Base-by-base conservation (phyloP, 1,139 yeast species). In the Candida tunisiensis region DNA sequence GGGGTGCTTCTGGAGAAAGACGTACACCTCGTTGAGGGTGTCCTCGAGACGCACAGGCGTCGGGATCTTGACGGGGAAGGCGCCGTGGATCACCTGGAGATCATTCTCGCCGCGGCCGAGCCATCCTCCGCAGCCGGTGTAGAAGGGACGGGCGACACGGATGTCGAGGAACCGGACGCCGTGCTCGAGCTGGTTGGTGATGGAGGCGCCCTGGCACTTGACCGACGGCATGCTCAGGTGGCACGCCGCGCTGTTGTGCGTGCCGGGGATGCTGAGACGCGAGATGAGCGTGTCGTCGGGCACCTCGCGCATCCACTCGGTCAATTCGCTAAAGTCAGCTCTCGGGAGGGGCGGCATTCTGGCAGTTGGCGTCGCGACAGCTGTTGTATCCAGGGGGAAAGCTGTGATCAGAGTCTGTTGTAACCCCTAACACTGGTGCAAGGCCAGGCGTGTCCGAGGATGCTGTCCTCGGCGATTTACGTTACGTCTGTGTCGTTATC, bases 201-300 rank as follows among this genome's bases (percentile, higher is more conserved):
- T 58, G 2, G 67, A 50, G 7, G 58, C 67, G 13, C 72, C 79
- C 47, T 78, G 92, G 49, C 92, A 78, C 46, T 72, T 75, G 19
- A 77, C 88, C 0, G 82, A 70, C 13, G 88, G 88, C 28, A 75
- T 57, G 1, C 88, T 75, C n/a, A 66, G 55, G 47, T 74, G 73
- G 41, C 67, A 68, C 8, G 91, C 88, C 8, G 78, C 82, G 18
- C 80, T 62, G 44, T 77, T 77, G 55, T 78, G 92, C 11, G 91
- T 75, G 10, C 91, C 92, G 5, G 91, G 83, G 31, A 77, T 59
- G 0, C 85, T 60, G 32, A 78, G 57, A 36, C 62, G 54, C 6
- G 74, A 58, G 27, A 77, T 36, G 21, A 45, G 44, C 23, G 62
- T 55, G 47, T 69, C 57, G 47, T 73, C 79, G 32, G 57, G 51